These are phyloP conservation scores for Penicillium pancosmium DNA, from an alignment of 495 filamentous ascomycete genomes.

Conservation along the genomic window DNA sequence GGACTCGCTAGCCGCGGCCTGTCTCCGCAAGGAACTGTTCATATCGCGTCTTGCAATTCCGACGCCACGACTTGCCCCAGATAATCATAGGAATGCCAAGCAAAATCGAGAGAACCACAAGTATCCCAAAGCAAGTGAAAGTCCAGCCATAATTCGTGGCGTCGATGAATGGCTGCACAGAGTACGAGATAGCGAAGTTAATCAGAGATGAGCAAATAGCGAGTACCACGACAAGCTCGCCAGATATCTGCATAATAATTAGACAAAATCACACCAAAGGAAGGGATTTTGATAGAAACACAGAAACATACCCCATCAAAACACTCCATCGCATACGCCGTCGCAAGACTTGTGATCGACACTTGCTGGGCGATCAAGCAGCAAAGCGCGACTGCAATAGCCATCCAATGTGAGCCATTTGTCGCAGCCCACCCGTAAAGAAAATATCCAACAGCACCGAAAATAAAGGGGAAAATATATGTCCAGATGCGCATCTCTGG, in stretches of 20 bases:
- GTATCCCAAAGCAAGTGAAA: constrained; percentile 32
- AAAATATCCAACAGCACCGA: constrained; percentile 35
- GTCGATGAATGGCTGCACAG: constrained; percentile 37
- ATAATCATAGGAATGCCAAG: constrained; percentile 29
- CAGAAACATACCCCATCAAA: constrained; percentile 30
- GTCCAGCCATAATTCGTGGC: constrained; percentile 34
- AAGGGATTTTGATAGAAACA: background rate
- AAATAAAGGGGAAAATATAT: constrained; percentile 28
- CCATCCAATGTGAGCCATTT: constrained; percentile 35
- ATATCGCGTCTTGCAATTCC: constrained; percentile 30
- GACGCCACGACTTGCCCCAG: constrained; percentile 35
- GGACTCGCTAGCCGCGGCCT: background rate
- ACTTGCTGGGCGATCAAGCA: constrained; percentile 44
- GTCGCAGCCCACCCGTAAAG: constrained; percentile 40
- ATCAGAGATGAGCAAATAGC: constrained; percentile 36
- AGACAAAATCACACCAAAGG: background rate
- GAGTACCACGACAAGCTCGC: constrained; percentile 38
- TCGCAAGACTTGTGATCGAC: constrained; percentile 38
- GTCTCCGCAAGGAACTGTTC: constrained; percentile 30
- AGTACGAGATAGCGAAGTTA: constrained; percentile 38
- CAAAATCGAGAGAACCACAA: constrained; percentile 25
- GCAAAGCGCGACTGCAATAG: constrained; percentile 34
- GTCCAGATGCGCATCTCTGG: constrained; percentile 40
- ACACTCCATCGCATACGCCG: constrained; percentile 44
- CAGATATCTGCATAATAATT: constrained; percentile 24